phyloP scores from a whole-genome alignment of 1,284 basidiomycete genomes.

The Porodaedalea pini region DNA sequence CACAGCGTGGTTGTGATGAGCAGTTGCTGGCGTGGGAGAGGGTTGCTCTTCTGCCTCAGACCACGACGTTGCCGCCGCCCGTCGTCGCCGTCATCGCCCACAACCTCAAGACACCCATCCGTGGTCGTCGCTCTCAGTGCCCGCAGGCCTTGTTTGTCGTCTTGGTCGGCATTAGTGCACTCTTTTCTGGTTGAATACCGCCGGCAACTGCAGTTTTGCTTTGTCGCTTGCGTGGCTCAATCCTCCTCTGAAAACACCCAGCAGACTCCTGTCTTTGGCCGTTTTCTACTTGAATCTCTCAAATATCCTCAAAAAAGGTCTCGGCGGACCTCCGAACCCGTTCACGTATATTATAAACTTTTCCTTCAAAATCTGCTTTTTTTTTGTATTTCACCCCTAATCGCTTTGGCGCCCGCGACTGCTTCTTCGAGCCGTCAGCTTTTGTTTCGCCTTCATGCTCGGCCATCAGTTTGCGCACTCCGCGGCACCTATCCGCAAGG shows the following conservation, averaged over 20 bases:
- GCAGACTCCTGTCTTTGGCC: constrained; percentile 2
- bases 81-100: constrained; percentile 10
- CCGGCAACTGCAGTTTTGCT: constrained; percentile 2
- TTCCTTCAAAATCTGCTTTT: background rate
- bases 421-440: constrained; percentile 4
- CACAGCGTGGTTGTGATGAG: background rate
- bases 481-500: constrained; percentile 88
- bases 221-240: constrained; percentile 12
- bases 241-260: background rate
- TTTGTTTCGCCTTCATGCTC: constrained; percentile 48
- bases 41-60: constrained; percentile 9
- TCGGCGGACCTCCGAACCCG: constrained; percentile 1
- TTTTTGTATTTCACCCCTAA: constrained; percentile 3
- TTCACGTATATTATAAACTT: constrained; percentile 20
- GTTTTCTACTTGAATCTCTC: constrained; percentile 1
- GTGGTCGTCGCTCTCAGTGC: background rate
- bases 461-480: constrained; percentile 89
- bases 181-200: background rate
- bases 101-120: constrained; percentile 4
- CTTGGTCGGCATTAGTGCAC: background rate
- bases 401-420: constrained; percentile 1
- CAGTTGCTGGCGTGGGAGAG: background rate
- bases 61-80: constrained; percentile 10
- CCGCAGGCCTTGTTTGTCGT: background rate
- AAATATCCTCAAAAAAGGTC: background rate